Base-by-base conservation (phyloP, 2,329 filamentous ascomycete genomes). In the Trichoderma sp. region DNA sequence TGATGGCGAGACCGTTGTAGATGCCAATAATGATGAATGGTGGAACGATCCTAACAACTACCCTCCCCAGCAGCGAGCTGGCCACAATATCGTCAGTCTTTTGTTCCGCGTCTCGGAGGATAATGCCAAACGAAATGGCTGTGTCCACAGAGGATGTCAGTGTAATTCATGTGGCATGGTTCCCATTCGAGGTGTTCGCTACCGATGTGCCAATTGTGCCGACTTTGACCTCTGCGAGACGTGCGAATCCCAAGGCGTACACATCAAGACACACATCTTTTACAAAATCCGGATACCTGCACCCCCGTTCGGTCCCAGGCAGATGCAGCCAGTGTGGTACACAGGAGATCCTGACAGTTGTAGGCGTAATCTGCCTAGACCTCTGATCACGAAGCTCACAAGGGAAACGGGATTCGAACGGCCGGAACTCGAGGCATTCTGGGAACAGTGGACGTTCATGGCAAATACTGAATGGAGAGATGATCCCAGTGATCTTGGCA, bases 391-490 rank as follows among this genome's bases (percentile, higher is more conserved):
- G 68, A 90, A 90, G 72, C 86, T 95, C 70, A 89, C 89, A 34
- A 86, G 86, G 70, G 91, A 93, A 73, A 94, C 92, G 0, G 90
- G 90, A 21, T 93, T 97, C 81, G 94, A 98, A 78, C 89, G 92
- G 32, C 92, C 94, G 2, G 94, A 97, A 80, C 85, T 99, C 6
- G 95, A 98, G 82, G 95, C 95, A 7, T 89, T 97, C 56, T 98
- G 95, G 91, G 95, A 98, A 78, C 95, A 98, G 79, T 99, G 97
- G 88, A 95, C 93, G 6, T 98, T 95, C 80, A 91, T 98, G 82
- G 95, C 95, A 56, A 95, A 93, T 75, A 91, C 91, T 6, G 91
- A 95, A 79, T 97, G 92, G 92, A 84, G 89, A 39, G 88, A 92
- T 21, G 95, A 98, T 78, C 93, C 94, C 0, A 90, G 93, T 76